These are phyloP conservation scores for Ganoderma resinaceum DNA, from an alignment of 1,284 basidiomycete genomes.

Conservation along the genomic window DNA sequence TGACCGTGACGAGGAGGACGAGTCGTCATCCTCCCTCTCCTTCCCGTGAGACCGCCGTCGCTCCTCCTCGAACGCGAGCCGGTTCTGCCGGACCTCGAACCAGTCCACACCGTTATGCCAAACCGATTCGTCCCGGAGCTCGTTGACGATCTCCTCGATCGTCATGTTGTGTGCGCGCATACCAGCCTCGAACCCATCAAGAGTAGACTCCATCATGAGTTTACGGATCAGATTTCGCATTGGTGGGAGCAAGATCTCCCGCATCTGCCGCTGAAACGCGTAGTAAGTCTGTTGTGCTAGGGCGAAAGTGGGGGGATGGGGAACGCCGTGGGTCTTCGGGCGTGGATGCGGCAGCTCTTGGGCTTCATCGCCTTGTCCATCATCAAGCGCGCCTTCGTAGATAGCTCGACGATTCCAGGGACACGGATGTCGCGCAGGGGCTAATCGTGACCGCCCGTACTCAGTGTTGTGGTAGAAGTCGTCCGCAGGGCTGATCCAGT, in stretches of 20 bases:
- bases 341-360: conserved; percentile 56
- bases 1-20: conserved; percentile 54
- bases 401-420: conserved; percentile 58
- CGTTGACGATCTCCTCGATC: conserved; percentile 63
- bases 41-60: conserved; percentile 31
- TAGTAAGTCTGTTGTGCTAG: conserved; percentile 67
- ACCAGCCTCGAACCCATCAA: conserved; percentile 49
- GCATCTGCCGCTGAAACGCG: conserved; percentile 62
- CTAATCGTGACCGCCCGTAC: conserved; percentile 46
- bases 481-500: conserved; percentile 77
- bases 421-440: conserved; percentile 68
- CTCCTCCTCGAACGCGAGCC: conserved; percentile 36
- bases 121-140: conserved; percentile 61
- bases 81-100: conserved; percentile 55
- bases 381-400: conserved; percentile 38
- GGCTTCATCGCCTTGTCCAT: conserved; percentile 36
- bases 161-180: conserved; percentile 59
- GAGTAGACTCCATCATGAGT: conserved; percentile 65
- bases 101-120: conserved; percentile 78
- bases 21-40: conserved; percentile 50
- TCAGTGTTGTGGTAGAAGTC: conserved; percentile 59
- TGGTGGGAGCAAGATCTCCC: conserved; percentile 62
- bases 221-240: conserved; percentile 72
- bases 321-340: conserved; percentile 48
- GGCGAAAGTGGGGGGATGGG: conserved; percentile 59